Percentiles rank a stretch among this genome's conserved stretches.
Evolutionary conservation across 345 rosid genomes (phyloP).

Genomic region (Eucalyptus tenuipes): DNA sequence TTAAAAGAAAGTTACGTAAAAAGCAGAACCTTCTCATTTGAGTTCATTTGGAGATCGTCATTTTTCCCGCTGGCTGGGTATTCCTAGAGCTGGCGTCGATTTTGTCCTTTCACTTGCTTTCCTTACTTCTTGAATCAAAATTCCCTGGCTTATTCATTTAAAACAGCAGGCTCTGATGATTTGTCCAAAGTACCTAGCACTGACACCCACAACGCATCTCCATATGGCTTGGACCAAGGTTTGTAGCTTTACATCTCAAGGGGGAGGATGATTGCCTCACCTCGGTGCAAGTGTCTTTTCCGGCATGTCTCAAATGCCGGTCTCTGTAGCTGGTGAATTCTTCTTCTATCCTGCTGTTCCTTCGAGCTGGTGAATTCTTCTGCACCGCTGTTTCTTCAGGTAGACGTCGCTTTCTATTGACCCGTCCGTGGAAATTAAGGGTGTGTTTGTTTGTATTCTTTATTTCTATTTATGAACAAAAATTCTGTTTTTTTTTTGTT

Average conservation of each 20-base stretch:
- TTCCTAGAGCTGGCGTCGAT: not conserved
- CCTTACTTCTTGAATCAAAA: not conserved
- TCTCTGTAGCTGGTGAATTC: accelerated
- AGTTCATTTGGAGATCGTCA: not conserved
- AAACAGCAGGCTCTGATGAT: not conserved
- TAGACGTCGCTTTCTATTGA: accelerated
- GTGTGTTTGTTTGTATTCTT: no score
- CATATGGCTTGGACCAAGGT: not conserved
- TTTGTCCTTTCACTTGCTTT: not conserved
- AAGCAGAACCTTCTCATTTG: not conserved
- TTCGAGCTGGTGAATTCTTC: not conserved
- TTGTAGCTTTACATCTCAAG: not conserved
- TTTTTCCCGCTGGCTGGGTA: not conserved
- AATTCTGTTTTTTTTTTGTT: no score
- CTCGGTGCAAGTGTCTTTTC: not conserved
- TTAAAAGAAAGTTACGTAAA: not conserved
- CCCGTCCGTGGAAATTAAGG: not conserved
- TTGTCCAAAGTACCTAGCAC: not conserved
- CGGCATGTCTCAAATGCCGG: not conserved
- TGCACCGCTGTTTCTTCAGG: not conserved
- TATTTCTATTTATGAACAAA: no score
- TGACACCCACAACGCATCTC: not conserved
- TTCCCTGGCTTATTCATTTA: not conserved
- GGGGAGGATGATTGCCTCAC: not conserved
- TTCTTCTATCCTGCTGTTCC: not conserved